phyloP scores from a whole-genome alignment of 2,329 filamentous ascomycete genomes.

The Epichloe coenophiala region DNA sequence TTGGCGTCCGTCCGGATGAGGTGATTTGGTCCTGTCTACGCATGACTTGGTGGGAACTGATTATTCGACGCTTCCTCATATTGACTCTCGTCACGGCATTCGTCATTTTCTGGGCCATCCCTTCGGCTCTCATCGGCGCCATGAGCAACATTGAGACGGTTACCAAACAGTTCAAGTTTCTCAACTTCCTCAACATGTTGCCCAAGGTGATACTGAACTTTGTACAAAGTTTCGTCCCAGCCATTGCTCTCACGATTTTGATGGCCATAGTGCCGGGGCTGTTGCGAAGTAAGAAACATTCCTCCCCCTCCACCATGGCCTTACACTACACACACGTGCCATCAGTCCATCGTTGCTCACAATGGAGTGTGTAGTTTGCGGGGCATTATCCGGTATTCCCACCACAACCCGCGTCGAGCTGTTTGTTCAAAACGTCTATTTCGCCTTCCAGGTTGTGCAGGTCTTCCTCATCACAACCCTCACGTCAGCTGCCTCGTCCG shows the following conservation, averaged over 20 bases:
- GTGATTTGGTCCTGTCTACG: slow-evolving; percentile 78
- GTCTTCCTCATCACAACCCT: slow-evolving; percentile 83
- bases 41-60: slow-evolving; percentile 75
- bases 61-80: slow-evolving; percentile 57
- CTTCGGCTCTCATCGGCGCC: slow-evolving; percentile 65
- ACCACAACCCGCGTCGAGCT: slow-evolving; percentile 71
- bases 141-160: slow-evolving; percentile 75
- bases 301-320: background rate
- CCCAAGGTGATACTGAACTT: slow-evolving; percentile 64
- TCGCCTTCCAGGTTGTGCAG: slow-evolving; percentile 79
- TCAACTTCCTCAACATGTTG: slow-evolving; percentile 58
- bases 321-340: background rate
- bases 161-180: slow-evolving; percentile 50
- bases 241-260: slow-evolving; percentile 63
- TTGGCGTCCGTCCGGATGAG: slow-evolving; percentile 70
- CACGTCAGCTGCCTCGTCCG: slow-evolving; percentile 63
- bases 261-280: slow-evolving; percentile 79
- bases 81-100: slow-evolving; percentile 60
- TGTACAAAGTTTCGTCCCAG: slow-evolving; percentile 71
- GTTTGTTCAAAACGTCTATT: slow-evolving; percentile 84
- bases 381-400: slow-evolving; percentile 66
- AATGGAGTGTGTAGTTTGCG: slow-evolving; percentile 41
- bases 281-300: slow-evolving; percentile 42
- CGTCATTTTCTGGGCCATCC: slow-evolving; percentile 76
- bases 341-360: slow-evolving; percentile 6